Percentiles rank a stretch among this genome's conserved stretches.
phyloP scores from a whole-genome alignment of 768 basidiomycete genomes.

The Mycena kentingensis region DNA sequence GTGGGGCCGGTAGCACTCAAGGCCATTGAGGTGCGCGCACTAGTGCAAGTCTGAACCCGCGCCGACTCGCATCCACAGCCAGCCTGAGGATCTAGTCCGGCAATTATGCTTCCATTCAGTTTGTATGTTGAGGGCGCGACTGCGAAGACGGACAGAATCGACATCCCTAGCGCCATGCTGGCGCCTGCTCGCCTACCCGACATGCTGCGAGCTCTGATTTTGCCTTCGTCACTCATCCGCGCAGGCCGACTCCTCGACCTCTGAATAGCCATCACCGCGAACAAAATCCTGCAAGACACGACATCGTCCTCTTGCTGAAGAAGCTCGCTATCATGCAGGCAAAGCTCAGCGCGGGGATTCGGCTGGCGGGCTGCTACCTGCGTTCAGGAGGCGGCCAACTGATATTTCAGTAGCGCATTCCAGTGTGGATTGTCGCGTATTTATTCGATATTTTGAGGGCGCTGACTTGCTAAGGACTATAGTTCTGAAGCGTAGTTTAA shows the following conservation, averaged over 20 bases:
- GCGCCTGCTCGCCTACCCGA: constrained; percentile 17
- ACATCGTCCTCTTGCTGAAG: constrained; percentile 74
- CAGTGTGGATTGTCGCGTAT: constrained; percentile 47
- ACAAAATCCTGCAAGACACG: constrained; percentile 61
- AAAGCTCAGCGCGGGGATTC: constrained; percentile 65
- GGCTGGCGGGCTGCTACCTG: constrained; percentile 61
- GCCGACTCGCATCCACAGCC: no score
- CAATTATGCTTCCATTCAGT: no score
- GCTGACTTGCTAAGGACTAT: constrained; percentile 30
- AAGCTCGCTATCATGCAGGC: constrained; percentile 65
- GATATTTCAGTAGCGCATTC: constrained; percentile 61
- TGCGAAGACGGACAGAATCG: no score
- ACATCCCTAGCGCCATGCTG: no score
- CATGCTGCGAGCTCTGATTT: background rate
- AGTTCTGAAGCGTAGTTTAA: constrained; percentile 74
- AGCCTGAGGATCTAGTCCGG: no score
- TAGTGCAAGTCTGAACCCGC: no score
- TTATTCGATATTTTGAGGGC: constrained; percentile 4
- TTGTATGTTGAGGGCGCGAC: no score
- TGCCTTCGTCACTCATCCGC: background rate
- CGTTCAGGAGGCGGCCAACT: constrained; percentile 66
- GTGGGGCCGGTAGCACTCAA: no score
- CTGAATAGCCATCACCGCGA: constrained; percentile 68
- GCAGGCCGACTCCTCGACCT: constrained; percentile 68
- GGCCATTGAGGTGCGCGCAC: no score